phyloP scores from a whole-genome alignment of 768 basidiomycete species.

The Fistulinella prunicolor region DNA sequence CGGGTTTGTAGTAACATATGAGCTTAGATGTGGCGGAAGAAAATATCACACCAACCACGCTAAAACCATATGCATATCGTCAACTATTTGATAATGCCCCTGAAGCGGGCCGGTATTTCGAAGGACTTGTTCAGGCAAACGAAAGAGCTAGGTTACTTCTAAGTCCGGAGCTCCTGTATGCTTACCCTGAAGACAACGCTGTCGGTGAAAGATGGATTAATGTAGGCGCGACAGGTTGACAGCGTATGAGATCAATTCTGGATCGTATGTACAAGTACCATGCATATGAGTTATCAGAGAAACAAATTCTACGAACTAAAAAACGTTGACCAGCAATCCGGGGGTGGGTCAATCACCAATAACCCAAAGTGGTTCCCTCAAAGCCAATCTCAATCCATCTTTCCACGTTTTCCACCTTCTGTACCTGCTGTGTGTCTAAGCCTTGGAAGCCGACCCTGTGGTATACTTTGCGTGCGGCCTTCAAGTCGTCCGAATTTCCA shows the following conservation, averaged over 20 bases:
- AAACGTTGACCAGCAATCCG: neutral
- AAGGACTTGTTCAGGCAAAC: conserved; percentile 26
- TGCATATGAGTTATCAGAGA: neutral
- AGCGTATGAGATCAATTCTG: neutral
- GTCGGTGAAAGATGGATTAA: conserved; percentile 37
- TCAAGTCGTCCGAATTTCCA: conserved; percentile 36
- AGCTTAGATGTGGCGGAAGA: conserved; percentile 37
- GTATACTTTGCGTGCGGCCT: conserved; percentile 58
- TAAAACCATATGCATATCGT: conserved; percentile 16
- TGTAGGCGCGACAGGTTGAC: conserved; percentile 11
- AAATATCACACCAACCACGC: conserved; percentile 26
- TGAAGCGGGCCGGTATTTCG: conserved; percentile 37
- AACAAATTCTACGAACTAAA: too few species aligned
- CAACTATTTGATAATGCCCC: conserved; percentile 25
- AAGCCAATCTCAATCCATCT: conserved; percentile 69
- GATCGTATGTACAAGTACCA: conserved; percentile 2
- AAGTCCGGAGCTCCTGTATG: conserved; percentile 39
- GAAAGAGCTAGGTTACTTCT: conserved; percentile 38
- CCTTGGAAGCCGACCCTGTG: conserved; percentile 65
- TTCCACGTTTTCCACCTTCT: conserved; percentile 42
- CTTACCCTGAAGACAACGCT: conserved; percentile 49
- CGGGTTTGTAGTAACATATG: neutral
- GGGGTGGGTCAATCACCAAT: conserved; percentile 69
- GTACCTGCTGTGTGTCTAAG: conserved; percentile 30
- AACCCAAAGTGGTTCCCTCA: conserved; percentile 48